Base-by-base conservation (phyloP, 2,329 filamentous ascomycete species). In the Monilinia aucupariae region DNA sequence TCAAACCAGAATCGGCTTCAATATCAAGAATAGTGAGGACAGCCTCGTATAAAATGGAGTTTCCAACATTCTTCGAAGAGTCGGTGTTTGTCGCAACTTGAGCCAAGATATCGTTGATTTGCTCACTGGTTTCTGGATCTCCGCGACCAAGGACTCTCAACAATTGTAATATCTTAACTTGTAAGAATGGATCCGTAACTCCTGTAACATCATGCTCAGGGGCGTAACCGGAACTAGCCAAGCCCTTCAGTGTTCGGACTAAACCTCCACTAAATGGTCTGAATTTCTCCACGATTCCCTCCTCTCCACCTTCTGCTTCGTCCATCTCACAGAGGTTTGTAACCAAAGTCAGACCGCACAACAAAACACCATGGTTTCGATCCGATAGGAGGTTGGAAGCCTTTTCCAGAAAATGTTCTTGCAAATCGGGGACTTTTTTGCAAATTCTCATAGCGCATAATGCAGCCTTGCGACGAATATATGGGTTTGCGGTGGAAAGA, bases 381-480 rank as follows among this genome's bases (percentile, higher is more conserved):
- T 99, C 94, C 32, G 91, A 89, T 27, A 99, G 80, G 12, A 99
- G 81, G 34, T 91, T 82, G 66, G 94, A 89, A 20, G 93, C 90
- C 76, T 97, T 97, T 65, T 99, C 94, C 64, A 97, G 75, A 73
- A 99, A 99, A 77, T 99, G 92, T 75, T 99, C 96, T 76, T 96
- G 91, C 61, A 99, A 79, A 75, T 99, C 94, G 7, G 96, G 94
- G 13, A 99, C 94, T 77, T 99, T 99, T 71, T 92, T 89, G 78
- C 92, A 97, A 81, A 99, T 97, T 69, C 92, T 86, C 94, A 99
- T 99, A 58, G 94, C 94, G 77, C 94, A 99, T n/a, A 99, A 83
- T 4, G 94, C 94, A 22, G 94, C 94, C 80, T 99, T 99, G 70
- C 94, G 86, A 71, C 94, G 85, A 74, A 99, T 97, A 75, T 99